A percentile compares a stretch with the other conserved stretches of the same genome.
Conservation (phyloP, 139 green algal genomes). For the Chlorella sp. region DNA sequence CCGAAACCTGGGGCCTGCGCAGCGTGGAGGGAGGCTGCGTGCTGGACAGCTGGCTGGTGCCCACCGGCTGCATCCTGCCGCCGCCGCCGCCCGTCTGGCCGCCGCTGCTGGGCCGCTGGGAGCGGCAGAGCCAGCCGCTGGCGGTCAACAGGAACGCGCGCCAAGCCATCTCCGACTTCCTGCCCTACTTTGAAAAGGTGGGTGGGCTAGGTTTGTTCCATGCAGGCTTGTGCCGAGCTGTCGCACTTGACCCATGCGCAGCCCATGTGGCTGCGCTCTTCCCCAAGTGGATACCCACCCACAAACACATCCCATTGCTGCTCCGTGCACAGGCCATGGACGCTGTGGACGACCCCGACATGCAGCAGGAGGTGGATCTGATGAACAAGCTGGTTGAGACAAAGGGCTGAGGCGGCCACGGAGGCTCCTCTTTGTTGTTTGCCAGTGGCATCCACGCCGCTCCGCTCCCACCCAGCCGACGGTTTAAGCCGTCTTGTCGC, state of each 20-base stretch:
- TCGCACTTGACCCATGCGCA: too few relatives aligned
- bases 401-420: too few relatives aligned
- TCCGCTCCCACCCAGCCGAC: too few relatives aligned
- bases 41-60: constrained; percentile 21
- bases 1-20: background rate
- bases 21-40: background rate
- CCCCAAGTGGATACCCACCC: too few relatives aligned
- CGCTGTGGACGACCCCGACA: background rate
- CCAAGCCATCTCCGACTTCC: constrained; percentile 24
- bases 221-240: too few relatives aligned
- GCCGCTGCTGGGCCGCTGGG: constrained; percentile 38
- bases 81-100: constrained; percentile 3
- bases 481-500: too few relatives aligned
- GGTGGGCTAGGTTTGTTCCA: too few relatives aligned
- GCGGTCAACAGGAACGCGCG: background rate
- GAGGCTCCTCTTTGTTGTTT: too few relatives aligned
- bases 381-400: constrained; percentile 13
- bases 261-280: too few relatives aligned
- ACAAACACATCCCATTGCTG: too few relatives aligned
- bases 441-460: too few relatives aligned
- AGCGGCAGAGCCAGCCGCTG: constrained; percentile 33
- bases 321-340: background rate
- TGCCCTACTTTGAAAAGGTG: constrained; percentile 38
- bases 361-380: constrained; percentile 35
- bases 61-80: constrained; percentile 36